These are phyloP conservation scores for Cucumis melo DNA, from an alignment of 306 rosid genomes.

Conservation along the genomic window DNA sequence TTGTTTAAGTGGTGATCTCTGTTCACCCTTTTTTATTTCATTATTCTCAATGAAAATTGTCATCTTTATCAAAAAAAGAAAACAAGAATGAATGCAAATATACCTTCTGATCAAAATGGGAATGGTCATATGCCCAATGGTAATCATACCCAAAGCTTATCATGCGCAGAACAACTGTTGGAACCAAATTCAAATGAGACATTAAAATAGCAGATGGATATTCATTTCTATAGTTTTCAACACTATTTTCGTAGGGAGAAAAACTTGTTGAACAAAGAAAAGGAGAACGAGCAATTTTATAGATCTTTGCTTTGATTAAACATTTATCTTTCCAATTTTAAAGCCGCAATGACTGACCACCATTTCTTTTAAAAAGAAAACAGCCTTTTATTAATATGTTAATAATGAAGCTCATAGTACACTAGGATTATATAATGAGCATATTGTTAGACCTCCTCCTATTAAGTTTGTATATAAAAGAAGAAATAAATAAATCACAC, in stretches of 20 bases:
- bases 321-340: not conserved
- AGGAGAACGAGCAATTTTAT: not conserved
- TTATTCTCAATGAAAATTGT: too few species aligned
- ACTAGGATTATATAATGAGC: too few species aligned
- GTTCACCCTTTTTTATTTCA: too few species aligned
- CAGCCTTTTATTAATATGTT: too few species aligned
- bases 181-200: slow-evolving; percentile 12
- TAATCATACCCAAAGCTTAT: slow-evolving; percentile 90
- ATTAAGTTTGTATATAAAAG: too few species aligned
- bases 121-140: slow-evolving; percentile 59
- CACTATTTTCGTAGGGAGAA: not conserved
- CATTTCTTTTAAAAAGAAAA: not conserved
- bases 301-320: not conserved
- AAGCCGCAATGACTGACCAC: not conserved
- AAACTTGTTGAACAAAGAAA: not conserved
- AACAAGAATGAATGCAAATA: slow-evolving; percentile 2
- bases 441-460: too few species aligned
- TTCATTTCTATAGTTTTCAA: not conserved
- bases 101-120: slow-evolving; percentile 67
- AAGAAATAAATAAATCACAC: too few species aligned
- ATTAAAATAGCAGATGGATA: not conserved
- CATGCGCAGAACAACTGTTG: slow-evolving; percentile 87
- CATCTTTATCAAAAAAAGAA: too few species aligned
- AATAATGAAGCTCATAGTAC: too few species aligned
- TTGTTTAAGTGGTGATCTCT: too few species aligned